Evolutionary conservation across 331 rosid genomes (phyloP), one percentile per base, ranked within the genome.

Genomic region (Quercus phellos): DNA sequence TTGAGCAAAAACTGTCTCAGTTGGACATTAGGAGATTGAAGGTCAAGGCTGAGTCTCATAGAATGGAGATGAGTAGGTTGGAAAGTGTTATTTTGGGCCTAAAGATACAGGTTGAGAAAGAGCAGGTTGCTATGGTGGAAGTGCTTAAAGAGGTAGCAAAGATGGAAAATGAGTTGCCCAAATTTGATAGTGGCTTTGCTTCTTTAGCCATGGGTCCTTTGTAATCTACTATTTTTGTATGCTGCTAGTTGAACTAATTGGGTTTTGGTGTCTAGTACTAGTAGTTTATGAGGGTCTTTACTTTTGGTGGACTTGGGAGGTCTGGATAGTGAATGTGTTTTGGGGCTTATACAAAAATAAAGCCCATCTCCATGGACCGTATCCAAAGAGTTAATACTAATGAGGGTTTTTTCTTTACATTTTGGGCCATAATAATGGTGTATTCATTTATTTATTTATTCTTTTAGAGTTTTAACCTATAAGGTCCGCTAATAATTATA

Each of bases 41-140:
- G 60, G 56, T 3, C 30, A 43, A 82, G 60, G 85, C 78, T 27
- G 81, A 55, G 43, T 9, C 59, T 53, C 72, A 77, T 66, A 81
- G 78, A 30, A 7, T 72, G 78, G 75, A 72, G 73, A 76, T 3
- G 19, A 54, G 55, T 6, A 77, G 64, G 55, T 54, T 81, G 71
- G 55, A 76, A 74, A 63, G 64, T 55, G 18, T 63, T 27, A 71
- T 81, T 72, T 2, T 66, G 75, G 51, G 71, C 68, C 38, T 64
- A 4, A 50, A 66, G 51, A 2, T 4, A 60, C 67, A 46, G 72
- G 67, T 30, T 55, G 56, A 64, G 26, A 43, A n/a, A 55, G 78
- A 77, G 60, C 63, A 24, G 35, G 50, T 5, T 42, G 51, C 17
- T 8, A 72, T 43, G 56, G 64, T n/a, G 61, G n/a, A 12, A 21